Evolutionary conservation across 176 grass and related monocot genomes (phyloP), one percentile per base, ranked within the genome.

Genomic region (Chloris gayana): DNA sequence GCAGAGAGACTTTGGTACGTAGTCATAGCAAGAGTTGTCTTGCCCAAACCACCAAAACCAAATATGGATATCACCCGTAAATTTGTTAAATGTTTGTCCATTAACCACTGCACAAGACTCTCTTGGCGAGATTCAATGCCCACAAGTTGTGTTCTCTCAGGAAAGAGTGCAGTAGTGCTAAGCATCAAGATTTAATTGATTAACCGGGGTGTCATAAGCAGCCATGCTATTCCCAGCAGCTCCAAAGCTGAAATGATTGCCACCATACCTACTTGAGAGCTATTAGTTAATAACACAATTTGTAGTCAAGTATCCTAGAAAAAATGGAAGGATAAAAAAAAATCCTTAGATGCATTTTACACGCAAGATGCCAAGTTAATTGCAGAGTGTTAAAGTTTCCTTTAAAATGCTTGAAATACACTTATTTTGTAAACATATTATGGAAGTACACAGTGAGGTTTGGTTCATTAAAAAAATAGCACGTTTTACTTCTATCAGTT

Each of bases 1-100:
- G 50, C 74, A 64, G 26, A 69, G 17, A 85, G 5, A 47, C 64
- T 90, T 76, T 71, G 64, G 10, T 89, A 90, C 58, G 33, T 59
- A 79, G 9, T 73, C 88, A 90, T 83, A 61, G 78, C 88, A 87
- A 90, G 72, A 25, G 88, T 90, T 14, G 88, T 90, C 88, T 90
- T 90, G 0, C 78, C 88, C 53, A 83, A 80, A 78, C 88, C 83
- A 81, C 78, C 78, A 47, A 90, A 90, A 30, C 78, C 73, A 0
- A 50, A 65, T 73, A 87, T 64, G 14, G 78, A 83, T 53, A 90
- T 15, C 22, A 77, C 83, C 25, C 47, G n/a, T 14, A 83, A 29
- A 15, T 41, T 25, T 33, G 64, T 77, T 53, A 76, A 1, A 2
- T 73, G 2, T 47, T 57, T 25, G 1, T 68, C 84, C 72, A 64